Evolutionary conservation across 352 stramenopile genomes (phyloP).

Genomic region (Phytophthora melonis): DNA sequence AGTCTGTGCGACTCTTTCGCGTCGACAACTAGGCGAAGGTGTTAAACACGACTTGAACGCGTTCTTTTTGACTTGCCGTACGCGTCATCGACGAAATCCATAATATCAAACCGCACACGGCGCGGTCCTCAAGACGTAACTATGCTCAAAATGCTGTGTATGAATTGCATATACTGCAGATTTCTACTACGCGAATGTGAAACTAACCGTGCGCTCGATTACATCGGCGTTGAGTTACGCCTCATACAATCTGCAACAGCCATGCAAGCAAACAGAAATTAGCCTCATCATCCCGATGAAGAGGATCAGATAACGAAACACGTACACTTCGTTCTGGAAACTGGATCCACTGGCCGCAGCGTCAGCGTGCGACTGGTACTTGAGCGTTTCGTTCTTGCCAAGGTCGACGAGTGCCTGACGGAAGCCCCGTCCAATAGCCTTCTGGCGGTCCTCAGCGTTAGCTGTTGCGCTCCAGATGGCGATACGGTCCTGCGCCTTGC

Average conservation of each 20-base stretch:
- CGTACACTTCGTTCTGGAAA: conserved; percentile 94
- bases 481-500: conserved; percentile 96
- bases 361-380: conserved; percentile 91
- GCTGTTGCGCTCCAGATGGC: conserved; percentile 94
- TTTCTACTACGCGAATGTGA: conserved; percentile 58
- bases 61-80: conserved; percentile 1
- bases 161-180: conserved; percentile 48
- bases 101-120: neutral
- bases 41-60: conserved; percentile 16
- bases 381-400: conserved; percentile 89
- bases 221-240: conserved; percentile 76
- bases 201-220: conserved; percentile 58
- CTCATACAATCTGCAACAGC: conserved; percentile 81
- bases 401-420: conserved; percentile 83
- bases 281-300: conserved; percentile 4
- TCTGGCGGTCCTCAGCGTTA: conserved; percentile 75
- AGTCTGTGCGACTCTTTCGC: conserved; percentile 81
- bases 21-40: conserved; percentile 55
- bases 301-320: conserved; percentile 16
- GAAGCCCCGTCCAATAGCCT: conserved; percentile 84
- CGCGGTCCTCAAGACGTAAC: neutral
- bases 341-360: conserved; percentile 88
- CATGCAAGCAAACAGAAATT: conserved; percentile 10
- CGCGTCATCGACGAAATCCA: neutral
- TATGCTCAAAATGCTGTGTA: conserved; percentile 45